Evolutionary conservation across 495 filamentous ascomycete species (phyloP).

Genomic region (Penicillium cosmopolitanum): DNA sequence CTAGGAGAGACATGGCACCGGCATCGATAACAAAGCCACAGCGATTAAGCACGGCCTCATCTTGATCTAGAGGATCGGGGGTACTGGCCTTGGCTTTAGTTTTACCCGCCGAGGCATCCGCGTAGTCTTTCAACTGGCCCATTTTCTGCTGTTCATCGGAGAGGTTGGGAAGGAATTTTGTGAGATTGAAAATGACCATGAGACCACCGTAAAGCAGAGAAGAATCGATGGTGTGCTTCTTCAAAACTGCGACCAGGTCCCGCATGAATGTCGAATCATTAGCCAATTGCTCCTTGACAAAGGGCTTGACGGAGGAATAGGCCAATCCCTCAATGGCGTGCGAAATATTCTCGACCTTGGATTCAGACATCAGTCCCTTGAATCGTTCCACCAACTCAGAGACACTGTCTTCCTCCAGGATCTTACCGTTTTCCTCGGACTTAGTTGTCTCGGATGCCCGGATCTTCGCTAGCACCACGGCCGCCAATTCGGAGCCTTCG

Average conservation of each 20-base stretch:
- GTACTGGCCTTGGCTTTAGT: slow-evolving; percentile 42
- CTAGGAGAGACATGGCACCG: slow-evolving; percentile 72
- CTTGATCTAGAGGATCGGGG: slow-evolving; percentile 69
- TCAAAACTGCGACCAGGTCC: slow-evolving; percentile 65
- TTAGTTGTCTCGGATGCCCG: slow-evolving; percentile 49
- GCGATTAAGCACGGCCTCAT: slow-evolving; percentile 73
- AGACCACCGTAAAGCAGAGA: slow-evolving; percentile 82
- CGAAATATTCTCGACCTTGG: slow-evolving; percentile 58
- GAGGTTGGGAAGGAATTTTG: slow-evolving; percentile 73
- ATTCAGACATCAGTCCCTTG: slow-evolving; percentile 70
- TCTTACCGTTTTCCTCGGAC: slow-evolving; percentile 41
- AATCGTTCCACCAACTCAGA: slow-evolving; percentile 78
- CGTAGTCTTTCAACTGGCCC: slow-evolving; percentile 87
- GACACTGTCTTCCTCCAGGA: slow-evolving; percentile 54
- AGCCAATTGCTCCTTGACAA: slow-evolving; percentile 78
- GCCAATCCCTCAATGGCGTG: slow-evolving; percentile 90
- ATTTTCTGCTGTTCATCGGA: slow-evolving; percentile 93
- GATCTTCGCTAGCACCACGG: slow-evolving; percentile 84
- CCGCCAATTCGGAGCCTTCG: slow-evolving; percentile 69
- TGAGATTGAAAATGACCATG: slow-evolving; percentile 82
- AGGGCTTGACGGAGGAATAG: slow-evolving; percentile 81
- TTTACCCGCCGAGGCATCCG: slow-evolving; percentile 71
- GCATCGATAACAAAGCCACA: slow-evolving; percentile 78
- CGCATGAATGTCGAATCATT: slow-evolving; percentile 67
- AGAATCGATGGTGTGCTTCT: slow-evolving; percentile 61